Evolutionary conservation across 768 basidiomycete species (phyloP).

Genomic region (Pseudohyphozyma bogoriensis): DNA sequence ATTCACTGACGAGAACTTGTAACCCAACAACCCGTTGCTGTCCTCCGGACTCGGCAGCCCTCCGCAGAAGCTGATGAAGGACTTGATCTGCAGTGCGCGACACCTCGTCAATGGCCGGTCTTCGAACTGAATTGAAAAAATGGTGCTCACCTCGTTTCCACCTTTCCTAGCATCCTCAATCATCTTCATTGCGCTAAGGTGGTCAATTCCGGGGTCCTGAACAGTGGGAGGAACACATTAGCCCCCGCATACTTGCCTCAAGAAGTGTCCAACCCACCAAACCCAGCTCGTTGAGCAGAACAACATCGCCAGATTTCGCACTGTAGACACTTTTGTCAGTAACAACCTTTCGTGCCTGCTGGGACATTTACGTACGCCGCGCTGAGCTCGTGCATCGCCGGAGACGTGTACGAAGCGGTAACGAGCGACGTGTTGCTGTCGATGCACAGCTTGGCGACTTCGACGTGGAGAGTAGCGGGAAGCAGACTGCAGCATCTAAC

Average conservation of each 20-base stretch:
- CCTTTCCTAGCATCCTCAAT: constrained; percentile 46
- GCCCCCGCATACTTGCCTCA: not conserved
- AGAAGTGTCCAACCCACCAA: constrained; percentile 34
- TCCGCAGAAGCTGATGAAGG: constrained; percentile 85
- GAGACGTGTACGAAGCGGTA: constrained; percentile 82
- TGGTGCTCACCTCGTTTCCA: constrained; percentile 42
- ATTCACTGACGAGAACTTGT: constrained; percentile 21
- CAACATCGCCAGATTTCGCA: constrained; percentile 52
- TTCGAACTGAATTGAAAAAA: not conserved
- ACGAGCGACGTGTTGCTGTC: constrained; percentile 61
- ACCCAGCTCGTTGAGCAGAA: constrained; percentile 74
- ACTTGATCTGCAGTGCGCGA: constrained; percentile 46
- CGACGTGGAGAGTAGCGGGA: constrained; percentile 62
- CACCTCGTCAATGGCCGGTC: not conserved
- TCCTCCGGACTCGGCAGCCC: constrained; percentile 72
- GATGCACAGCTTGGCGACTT: constrained; percentile 65
- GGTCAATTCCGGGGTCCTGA: constrained; percentile 80
- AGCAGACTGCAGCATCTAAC: no score
- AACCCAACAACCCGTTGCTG: constrained; percentile 33
- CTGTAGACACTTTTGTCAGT: constrained; percentile 38
- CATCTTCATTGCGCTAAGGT: constrained; percentile 70
- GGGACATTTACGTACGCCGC: constrained; percentile 44
- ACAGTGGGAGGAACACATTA: constrained; percentile 38
- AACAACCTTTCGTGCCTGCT: not conserved
- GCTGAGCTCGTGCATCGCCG: constrained; percentile 60